phyloP scores from a whole-genome alignment of 2,329 filamentous ascomycete species.

The Talaromyces sp. region DNA sequence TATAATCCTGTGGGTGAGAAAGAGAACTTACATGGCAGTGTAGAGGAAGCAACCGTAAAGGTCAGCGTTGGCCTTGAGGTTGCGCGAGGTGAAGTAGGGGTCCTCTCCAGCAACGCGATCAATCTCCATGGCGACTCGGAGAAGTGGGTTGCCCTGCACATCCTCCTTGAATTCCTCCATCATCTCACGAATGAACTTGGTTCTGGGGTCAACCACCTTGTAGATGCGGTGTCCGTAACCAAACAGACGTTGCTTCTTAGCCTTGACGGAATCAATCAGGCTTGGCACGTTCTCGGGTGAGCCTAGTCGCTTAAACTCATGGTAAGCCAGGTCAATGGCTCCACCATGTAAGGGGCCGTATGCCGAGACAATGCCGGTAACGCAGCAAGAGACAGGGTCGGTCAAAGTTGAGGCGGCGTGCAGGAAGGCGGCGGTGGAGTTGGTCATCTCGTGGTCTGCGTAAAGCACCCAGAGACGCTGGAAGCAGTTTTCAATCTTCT shows the following conservation, averaged over 20 bases:
- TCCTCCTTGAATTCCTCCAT: background rate
- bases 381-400: background rate
- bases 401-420: background rate
- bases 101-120: background rate
- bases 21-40: background rate
- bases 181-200: background rate
- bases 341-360: background rate
- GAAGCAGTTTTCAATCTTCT: background rate
- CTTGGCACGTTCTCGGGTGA: background rate
- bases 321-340: background rate
- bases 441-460: conserved; percentile 3
- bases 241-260: background rate
- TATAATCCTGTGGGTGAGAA: no score
- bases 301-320: background rate
- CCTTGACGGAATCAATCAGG: background rate
- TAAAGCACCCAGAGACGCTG: background rate
- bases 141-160: background rate
- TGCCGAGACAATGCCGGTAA: background rate
- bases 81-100: conserved; percentile 1
- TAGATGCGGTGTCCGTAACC: conserved; percentile 7
- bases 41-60: conserved; percentile 1
- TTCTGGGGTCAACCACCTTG: background rate
- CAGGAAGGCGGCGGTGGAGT: background rate
- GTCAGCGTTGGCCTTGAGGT: conserved; percentile 1
- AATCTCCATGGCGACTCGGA: conserved; percentile 1